Percentiles rank a stretch among this genome's conserved stretches.
Conservation (phyloP, 2,329 filamentous ascomycete genomes). For the Fusarium ambrosium region DNA sequence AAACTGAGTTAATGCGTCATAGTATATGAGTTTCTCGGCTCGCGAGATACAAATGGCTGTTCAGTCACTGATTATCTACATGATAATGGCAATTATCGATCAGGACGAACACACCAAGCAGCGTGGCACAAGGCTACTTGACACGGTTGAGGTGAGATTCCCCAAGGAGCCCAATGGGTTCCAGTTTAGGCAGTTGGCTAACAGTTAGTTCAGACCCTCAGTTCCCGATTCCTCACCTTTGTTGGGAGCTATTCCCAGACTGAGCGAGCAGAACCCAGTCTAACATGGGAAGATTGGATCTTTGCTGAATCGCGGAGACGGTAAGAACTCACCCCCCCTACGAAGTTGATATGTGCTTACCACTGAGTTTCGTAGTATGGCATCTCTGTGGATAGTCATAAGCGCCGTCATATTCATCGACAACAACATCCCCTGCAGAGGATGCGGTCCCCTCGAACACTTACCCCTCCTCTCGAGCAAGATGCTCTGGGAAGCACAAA, state of each 20-base stretch:
- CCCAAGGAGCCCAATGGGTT: neutral
- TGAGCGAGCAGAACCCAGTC: conserved; percentile 28
- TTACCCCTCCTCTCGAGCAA: conserved; percentile 39
- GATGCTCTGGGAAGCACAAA: conserved; percentile 45
- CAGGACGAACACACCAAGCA: conserved; percentile 16
- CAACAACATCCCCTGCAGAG: conserved; percentile 6
- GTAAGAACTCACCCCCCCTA: neutral
- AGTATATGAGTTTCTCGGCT: conserved; percentile 14
- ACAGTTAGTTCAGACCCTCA: conserved; percentile 19
- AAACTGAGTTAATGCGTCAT: neutral
- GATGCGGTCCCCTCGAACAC: conserved; percentile 3
- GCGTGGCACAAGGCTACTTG: conserved; percentile 20
- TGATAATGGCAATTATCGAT: conserved; percentile 48
- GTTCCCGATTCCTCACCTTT: conserved; percentile 19
- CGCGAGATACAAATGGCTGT: conserved; percentile 39
- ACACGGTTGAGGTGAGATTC: conserved; percentile 32
- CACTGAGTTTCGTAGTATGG: neutral
- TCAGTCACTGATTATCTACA: conserved; percentile 47
- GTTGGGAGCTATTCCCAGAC: conserved; percentile 24
- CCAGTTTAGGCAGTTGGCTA: neutral
- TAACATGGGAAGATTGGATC: conserved; percentile 50
- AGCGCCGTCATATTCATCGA: conserved; percentile 41
- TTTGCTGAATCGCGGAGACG: conserved; percentile 49
- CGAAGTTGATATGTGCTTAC: too few relatives aligned
- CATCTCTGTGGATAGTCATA: conserved; percentile 45